These are phyloP conservation scores for Trypanosoma mega DNA, from an alignment of 208 protist species.

Conservation along the genomic window DNA sequence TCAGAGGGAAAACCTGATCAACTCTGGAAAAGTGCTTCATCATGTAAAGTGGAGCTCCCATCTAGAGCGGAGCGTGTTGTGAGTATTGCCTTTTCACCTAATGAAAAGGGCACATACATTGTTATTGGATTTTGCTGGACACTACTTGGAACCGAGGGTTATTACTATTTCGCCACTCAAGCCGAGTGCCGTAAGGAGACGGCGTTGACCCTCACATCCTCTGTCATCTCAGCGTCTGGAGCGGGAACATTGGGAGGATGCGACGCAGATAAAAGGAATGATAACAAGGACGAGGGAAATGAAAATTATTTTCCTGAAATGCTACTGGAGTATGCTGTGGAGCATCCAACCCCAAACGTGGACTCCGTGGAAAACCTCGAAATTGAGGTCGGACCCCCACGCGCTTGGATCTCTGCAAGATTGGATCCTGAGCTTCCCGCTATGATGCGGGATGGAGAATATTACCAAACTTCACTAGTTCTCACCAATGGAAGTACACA, in stretches of 20 bases:
- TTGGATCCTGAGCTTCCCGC: conserved; percentile 64
- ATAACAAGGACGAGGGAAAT: conserved; percentile 16
- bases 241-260: too few relatives aligned
- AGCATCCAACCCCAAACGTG: conserved; percentile 53
- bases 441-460: conserved; percentile 72
- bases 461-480: conserved; percentile 59
- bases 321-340: conserved; percentile 75
- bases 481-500: conserved; percentile 62
- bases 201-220: neutral
- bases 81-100: conserved; percentile 53
- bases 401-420: conserved; percentile 50
- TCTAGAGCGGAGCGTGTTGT: conserved; percentile 35
- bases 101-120: conserved; percentile 60
- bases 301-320: conserved; percentile 38
- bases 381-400: conserved; percentile 58
- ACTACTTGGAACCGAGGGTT: conserved; percentile 55
- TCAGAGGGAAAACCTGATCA: conserved; percentile 39
- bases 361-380: conserved; percentile 65
- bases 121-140: conserved; percentile 77
- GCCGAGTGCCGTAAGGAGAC: neutral
- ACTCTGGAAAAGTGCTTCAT: conserved; percentile 70
- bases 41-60: conserved; percentile 45
- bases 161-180: conserved; percentile 82
- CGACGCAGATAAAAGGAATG: neutral
- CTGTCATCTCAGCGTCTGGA: too few relatives aligned